These are phyloP conservation scores for Trichoderma pleuroti DNA, from an alignment of 2,329 filamentous ascomycete species.

Conservation along the genomic window DNA sequence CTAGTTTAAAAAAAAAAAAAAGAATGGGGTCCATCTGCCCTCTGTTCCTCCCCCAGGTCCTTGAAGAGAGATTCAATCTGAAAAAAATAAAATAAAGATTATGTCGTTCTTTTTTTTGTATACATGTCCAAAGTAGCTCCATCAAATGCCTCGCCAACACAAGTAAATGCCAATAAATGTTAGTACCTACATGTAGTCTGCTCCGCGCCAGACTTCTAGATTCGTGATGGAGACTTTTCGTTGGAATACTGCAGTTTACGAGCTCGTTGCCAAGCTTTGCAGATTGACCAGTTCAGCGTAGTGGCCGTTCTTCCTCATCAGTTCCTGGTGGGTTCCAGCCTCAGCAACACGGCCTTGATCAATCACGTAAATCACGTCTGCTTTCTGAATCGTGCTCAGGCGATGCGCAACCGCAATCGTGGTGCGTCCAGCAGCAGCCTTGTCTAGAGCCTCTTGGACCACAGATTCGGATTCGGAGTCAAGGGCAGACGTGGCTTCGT, in stretches of 20 bases:
- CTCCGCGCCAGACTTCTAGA: neutral
- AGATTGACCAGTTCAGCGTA: constrained; percentile 78
- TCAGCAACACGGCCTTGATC: constrained; percentile 85
- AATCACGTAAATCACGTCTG: constrained; percentile 95
- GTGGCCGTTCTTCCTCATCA: constrained; percentile 66
- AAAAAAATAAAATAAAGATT: neutral
- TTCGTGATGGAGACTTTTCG: neutral
- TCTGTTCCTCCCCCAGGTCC: neutral
- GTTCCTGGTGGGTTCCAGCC: constrained; percentile 71
- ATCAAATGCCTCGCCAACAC: neutral
- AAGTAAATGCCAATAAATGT: neutral
- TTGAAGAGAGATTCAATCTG: neutral
- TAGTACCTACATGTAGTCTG: neutral
- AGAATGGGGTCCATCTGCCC: neutral
- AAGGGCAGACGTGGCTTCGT: constrained; percentile 76
- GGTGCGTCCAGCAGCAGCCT: constrained; percentile 77
- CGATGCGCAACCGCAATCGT: constrained; percentile 94
- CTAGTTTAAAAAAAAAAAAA: neutral
- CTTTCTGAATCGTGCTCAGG: constrained; percentile 88
- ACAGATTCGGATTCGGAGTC: constrained; percentile 76
- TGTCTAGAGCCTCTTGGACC: constrained; percentile 76
- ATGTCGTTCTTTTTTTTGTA: neutral
- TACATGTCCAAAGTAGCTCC: neutral
- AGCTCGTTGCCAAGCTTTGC: constrained; percentile 67
- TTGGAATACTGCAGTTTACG: constrained; percentile 7